phyloP scores from a whole-genome alignment of 192 early-diverging fungal genomes.

The Coemansia sp. region DNA sequence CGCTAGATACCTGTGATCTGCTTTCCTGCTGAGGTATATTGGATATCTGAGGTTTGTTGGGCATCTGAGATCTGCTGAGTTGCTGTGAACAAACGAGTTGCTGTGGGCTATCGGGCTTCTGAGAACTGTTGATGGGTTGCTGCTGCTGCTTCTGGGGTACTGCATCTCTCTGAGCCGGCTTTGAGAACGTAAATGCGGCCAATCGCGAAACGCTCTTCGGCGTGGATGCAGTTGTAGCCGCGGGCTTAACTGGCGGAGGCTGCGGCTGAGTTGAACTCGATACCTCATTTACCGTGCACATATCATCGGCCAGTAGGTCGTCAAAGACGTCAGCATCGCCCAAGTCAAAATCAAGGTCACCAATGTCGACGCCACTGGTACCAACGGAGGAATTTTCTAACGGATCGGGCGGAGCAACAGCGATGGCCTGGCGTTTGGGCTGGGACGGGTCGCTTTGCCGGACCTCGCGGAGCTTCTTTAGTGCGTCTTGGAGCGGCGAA shows the following conservation, averaged over 20 bases:
- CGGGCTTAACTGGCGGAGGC: not conserved
- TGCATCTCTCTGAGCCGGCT: not conserved
- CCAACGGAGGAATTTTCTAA: not conserved
- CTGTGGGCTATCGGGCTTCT: not conserved
- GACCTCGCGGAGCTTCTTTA: conserved; percentile 37
- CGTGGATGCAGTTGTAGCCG: not conserved
- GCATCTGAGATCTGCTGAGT: not conserved
- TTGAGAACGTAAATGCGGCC: not conserved
- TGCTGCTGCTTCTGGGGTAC: not conserved
- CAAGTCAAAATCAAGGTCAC: conserved; percentile 24
- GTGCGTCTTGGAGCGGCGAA: conserved; percentile 32
- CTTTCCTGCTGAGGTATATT: not conserved
- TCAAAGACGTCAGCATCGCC: conserved; percentile 29
- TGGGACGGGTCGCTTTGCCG: conserved; percentile 19
- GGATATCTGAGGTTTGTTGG: not conserved
- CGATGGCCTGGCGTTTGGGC: conserved; percentile 20
- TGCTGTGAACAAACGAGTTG: not conserved
- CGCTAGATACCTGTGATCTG: not conserved
- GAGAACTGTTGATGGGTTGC: not conserved
- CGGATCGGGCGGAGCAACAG: not conserved
- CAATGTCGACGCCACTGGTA: conserved; percentile 2
- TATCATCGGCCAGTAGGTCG: conserved; percentile 9
- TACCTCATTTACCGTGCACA: not conserved
- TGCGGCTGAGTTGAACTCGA: not conserved
- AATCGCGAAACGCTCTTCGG: not conserved